Base-by-base conservation (phyloP, 805 yeast genomes). In the Zygosaccharomyces bailii region DNA sequence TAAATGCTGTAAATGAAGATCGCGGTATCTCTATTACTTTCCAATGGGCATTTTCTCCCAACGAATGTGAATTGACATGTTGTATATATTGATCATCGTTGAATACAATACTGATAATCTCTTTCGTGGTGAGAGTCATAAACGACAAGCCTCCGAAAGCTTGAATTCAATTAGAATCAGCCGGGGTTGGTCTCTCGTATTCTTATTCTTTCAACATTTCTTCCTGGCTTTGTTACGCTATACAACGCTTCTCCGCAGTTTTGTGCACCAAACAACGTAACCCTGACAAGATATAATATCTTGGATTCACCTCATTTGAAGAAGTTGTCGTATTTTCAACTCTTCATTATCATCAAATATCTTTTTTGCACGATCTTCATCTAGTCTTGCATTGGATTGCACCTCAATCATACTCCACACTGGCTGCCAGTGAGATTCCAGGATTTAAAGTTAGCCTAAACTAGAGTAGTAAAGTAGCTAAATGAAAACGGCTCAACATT, bases 1-100 rank as follows among this genome's bases (percentile, higher is more conserved):
- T 68, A 46, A 73, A 78, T 0, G 84, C 82, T 0, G 87, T 79
- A 63, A 78, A 84, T 1, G 87, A 80, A 21, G 66, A 49, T 30
- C 56, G 61, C 3, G 86, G 86, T 14, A 80, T 65, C 14, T 41
- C 37, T 13, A 54, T 16, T n/a, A 51, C 32, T 10, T 49, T 46
- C 14, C 44, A 17, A n/a, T 38, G 42, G 7, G 24, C 34, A 14
- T 39, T 34, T 5, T 36, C 30, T 14, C 27, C 8, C 23, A 31
- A 29, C 17, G 45, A 37, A 27, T 39, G 35, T 10, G 51, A 43
- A 23, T 52, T 43, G n/a, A 46, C 44, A 29, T 46, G 46, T 25
- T 40, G 40, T 17, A 53, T 40, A 38, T 48, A 59, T 31, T 34
- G 43, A 36, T 50, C 45, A 20, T 56, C 61, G 46, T 55, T 52